Conservation (phyloP, 257 asterid species). For the Sherardia arvensis region DNA sequence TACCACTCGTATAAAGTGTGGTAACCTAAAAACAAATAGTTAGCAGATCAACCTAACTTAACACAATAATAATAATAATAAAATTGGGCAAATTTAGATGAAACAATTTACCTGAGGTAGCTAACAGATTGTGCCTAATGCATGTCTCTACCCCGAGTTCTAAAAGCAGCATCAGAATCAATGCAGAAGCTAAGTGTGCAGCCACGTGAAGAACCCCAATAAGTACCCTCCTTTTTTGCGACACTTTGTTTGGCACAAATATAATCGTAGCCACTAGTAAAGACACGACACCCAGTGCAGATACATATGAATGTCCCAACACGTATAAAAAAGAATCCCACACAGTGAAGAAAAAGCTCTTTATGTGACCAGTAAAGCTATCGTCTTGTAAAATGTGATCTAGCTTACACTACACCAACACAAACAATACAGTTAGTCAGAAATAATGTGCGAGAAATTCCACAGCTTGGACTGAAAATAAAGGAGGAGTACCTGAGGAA, state of each 20-base stretch:
- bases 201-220: constrained; percentile 85
- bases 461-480: background rate
- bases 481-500: constrained; percentile 69
- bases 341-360: constrained; percentile 73
- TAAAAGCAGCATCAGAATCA: constrained; percentile 83
- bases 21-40: constrained; percentile 46
- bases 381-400: constrained; percentile 80
- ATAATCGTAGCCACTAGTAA: constrained; percentile 55
- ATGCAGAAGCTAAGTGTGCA: constrained; percentile 87
- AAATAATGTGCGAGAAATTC: background rate
- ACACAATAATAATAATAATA: too few species aligned
- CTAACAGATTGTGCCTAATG: constrained; percentile 74
- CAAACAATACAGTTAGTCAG: constrained; percentile 22
- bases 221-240: constrained; percentile 58
- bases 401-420: constrained; percentile 74
- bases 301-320: constrained; percentile 73
- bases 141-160: constrained; percentile 93
- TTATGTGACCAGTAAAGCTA: constrained; percentile 71
- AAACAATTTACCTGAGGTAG: constrained; percentile 57
- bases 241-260: constrained; percentile 81
- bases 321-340: constrained; percentile 74
- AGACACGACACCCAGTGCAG: constrained; percentile 66
- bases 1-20: constrained; percentile 95
- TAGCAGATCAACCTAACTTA: background rate
- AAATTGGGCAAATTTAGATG: constrained; percentile 6